Evolutionary conservation across 306 rosid species (phyloP), one percentile per base, ranked within the genome.

Genomic region (Vicia villosa): DNA sequence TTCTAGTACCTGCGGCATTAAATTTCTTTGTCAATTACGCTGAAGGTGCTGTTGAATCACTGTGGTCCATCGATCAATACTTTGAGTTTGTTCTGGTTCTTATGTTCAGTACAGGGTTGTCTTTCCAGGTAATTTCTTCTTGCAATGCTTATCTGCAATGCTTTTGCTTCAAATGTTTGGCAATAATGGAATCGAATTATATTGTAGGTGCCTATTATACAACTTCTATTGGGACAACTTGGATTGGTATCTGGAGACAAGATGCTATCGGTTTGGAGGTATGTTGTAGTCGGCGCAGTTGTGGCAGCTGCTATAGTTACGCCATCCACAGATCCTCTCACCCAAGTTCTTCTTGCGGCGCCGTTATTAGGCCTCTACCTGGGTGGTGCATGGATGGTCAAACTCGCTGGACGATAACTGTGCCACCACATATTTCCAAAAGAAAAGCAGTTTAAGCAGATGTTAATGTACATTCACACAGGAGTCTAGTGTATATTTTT

Each of bases 41-140:
- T 0, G 98, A 90, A 83, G 98, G 98, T 24, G 97, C 74, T 61
- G 98, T 94, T 67, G 98, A 94, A 79, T 94, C 98, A 26, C 51
- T 94, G 32, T 94, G 98, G 98, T 94, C 98, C 62, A 94, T 94
- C 6, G 99, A 94, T 82, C 99, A 94, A 60, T 94, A 94, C 86
- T 94, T 94, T 71, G 99, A 94, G 76, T 94, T 91, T 26, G 94
- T 94, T n/a, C 92, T 94, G 11, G 91, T 94, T 63, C 96, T 94
- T 17, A 83, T 94, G 95, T 94, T 94, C 88, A 94, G 99, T 65
- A 94, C 99, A 43, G 99, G 99, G 79, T 79, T 94, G 81, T 94
- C 99, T 74, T 94, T 94, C 87, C 99, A 94, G 99, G 99, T 94
- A 84, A 65, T 28, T 22, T 10, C 32, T 16, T 30, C 75, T 63